Evolutionary conservation across 345 rosid species (phyloP).

Genomic region (Schrenkiella parvula): DNA sequence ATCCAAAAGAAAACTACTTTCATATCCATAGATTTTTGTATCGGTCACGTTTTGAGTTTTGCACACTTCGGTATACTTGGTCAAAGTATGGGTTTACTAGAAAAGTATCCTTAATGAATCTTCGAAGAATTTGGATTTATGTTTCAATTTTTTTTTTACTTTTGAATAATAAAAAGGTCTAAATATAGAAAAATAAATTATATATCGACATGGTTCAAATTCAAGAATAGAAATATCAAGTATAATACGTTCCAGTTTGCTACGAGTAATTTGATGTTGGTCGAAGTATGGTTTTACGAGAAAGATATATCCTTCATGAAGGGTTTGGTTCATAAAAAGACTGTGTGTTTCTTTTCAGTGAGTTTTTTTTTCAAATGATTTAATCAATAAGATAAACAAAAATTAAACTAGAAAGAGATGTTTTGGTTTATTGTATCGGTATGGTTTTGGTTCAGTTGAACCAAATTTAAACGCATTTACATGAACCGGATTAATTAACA

Average conservation of each 20-base stretch:
- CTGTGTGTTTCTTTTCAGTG: not conserved
- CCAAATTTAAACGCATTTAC: not conserved
- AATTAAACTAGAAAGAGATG: not conserved
- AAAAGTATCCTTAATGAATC: not conserved
- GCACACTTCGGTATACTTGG: not conserved
- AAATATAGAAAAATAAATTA: not conserved
- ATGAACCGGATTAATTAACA: not conserved
- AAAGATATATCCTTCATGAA: not conserved
- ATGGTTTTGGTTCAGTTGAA: not conserved
- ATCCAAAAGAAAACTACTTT: not conserved
- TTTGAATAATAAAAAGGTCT: not conserved
- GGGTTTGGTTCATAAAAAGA: not conserved
- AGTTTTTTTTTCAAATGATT: not conserved
- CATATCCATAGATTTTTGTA: not conserved
- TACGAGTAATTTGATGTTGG: not conserved
- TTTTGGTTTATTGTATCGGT: not conserved
- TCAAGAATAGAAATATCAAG: not conserved
- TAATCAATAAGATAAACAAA: not conserved
- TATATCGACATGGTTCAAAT: not conserved
- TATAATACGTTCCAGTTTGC: not conserved
- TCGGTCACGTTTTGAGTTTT: not conserved
- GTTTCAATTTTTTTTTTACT: not conserved
- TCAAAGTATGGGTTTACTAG: not conserved
- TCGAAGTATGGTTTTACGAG: not conserved
- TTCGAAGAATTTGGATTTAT: not conserved